Base-by-base conservation (phyloP, 345 rosid species). In the Gossypioides kirkii region DNA sequence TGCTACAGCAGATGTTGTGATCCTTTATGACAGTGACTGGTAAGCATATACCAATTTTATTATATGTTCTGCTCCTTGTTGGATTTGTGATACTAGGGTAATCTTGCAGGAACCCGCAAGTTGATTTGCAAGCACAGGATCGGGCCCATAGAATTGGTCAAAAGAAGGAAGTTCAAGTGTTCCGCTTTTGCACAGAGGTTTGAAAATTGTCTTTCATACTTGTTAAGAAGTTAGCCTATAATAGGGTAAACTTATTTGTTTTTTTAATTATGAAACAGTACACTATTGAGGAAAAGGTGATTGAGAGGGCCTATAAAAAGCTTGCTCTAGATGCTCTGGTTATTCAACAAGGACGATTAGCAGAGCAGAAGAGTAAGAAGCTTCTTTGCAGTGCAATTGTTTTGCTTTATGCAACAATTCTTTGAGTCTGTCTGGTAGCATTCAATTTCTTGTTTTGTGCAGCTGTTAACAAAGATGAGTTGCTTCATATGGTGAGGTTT, bases 111-210 rank as follows among this genome's bases (percentile, higher is more conserved):
- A 95, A 95, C 69, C 99, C 99, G 41, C 99, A 96, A 84, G 99
- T 91, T 75, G 98, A 96, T 87, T 83, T 96, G 85, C 99, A 96
- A 88, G 98, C 99, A 55, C 97, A 96, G 81, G 99, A 91, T 77
- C 97, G 99, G 76, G 99, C 99, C 73, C 99, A 93, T 79, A 89
- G 99, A 79, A 96, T 93, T 86, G 97, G 99, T 67, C 99, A 91
- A 74, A 96, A 91, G 86, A 96, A 91, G 87, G 99, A 96, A 90
- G 98, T 96, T 69, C 99, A 93, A 91, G 99, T 96, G 74, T 93
- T 96, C 78, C 84, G 99, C 60, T 96, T 96, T 79, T 91, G 98
- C 85, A 96, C 98, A 2, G 99, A 96, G 97, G 99, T 93, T 22
- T 77, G 78, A 16, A 26, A 47, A 50, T 45, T 55, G 18, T 43